Base-by-base conservation (phyloP, 2,329 filamentous ascomycete genomes). In the Dendryphion nanum region DNA sequence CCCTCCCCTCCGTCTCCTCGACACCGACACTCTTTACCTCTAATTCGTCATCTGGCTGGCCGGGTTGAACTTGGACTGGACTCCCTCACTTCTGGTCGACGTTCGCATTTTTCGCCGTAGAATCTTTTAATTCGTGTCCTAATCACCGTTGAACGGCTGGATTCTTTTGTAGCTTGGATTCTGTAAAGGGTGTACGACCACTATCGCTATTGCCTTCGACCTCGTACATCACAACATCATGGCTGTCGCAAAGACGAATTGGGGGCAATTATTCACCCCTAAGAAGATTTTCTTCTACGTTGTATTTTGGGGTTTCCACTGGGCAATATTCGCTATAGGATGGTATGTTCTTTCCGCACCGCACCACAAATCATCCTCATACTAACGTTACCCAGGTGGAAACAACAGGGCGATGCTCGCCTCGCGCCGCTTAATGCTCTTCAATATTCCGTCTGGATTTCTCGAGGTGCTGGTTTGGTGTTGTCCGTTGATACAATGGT, bases 391-490 rank as follows among this genome's bases (percentile, higher is more conserved):
- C n/a, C 18, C 37, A 95, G 89, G 89, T 86, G 75, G 58, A 84
- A 93, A 56, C 93, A 98, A 74, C 75, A 67, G 21, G 52, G 62
- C 4, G 85, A 95, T 59, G 45, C 63, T 7, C 79, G 80, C 40
- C 75, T 98, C 18, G 83, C 84, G 4, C 79, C 78, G 29, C 77
- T 98, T 32, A 98, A 98, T 67, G 78, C 72, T 0, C 79, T 98
- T 33, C 76, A 77, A 38, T 97, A 78, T 69, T 97, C 91, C 3
- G 93, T 98, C 39, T 98, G 91, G 91, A 80, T 96, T 42, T 97
- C 93, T 18, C 82, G 93, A 75, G 93, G 91, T 62, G 91, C 93
- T 37, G 93, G 89, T 55, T 71, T 98, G 28, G 85, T 87, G 5
- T 74, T 98, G 42, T 85, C 83, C 1, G 78, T 95, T 38, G 90